Conservation (phyloP, 1,284 basidiomycete species). For the Ceratobasidium sp. region DNA sequence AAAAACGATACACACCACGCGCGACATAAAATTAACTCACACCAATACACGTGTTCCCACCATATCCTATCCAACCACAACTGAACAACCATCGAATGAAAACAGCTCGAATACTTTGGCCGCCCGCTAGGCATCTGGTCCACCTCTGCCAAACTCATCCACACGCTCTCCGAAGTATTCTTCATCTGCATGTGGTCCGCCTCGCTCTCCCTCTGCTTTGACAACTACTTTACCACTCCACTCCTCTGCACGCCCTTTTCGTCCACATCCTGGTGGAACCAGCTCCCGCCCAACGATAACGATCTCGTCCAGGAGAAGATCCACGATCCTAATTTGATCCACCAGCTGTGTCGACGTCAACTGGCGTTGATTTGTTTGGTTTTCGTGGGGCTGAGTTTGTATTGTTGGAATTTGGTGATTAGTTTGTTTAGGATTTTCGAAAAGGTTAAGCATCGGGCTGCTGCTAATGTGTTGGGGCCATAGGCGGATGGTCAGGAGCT, state of each 20-base stretch:
- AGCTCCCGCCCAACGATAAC: constrained; percentile 65
- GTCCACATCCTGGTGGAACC: constrained; percentile 77
- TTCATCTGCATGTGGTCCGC: constrained; percentile 94
- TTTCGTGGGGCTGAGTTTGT: constrained; percentile 78
- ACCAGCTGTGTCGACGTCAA: constrained; percentile 62
- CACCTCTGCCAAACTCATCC: constrained; percentile 82
- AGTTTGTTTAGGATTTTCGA: constrained; percentile 89
- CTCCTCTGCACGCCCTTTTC: constrained; percentile 77
- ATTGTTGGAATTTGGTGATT: constrained; percentile 84
- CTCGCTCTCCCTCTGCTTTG: constrained; percentile 87
- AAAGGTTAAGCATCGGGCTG: constrained; percentile 76
- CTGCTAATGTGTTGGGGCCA: constrained; percentile 48
- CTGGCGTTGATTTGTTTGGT: constrained; percentile 80
- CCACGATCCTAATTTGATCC: constrained; percentile 15
- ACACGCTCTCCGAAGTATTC: constrained; percentile 84
- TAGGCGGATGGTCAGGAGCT: background rate
- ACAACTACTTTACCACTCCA: constrained; percentile 90
- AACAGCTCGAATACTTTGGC: constrained; percentile 89
- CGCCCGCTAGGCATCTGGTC: constrained; percentile 90
- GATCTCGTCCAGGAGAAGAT: constrained; percentile 48
- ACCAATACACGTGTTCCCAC: constrained; percentile 48
- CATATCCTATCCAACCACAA: background rate
- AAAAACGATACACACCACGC: background rate
- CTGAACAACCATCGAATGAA: no score
- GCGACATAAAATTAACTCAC: background rate